A percentile compares a stretch with the other conserved stretches of the same genome.
These are phyloP conservation scores for Diutina mesorugosa DNA, from an alignment of 1,139 yeast genomes.

Conservation along the genomic window DNA sequence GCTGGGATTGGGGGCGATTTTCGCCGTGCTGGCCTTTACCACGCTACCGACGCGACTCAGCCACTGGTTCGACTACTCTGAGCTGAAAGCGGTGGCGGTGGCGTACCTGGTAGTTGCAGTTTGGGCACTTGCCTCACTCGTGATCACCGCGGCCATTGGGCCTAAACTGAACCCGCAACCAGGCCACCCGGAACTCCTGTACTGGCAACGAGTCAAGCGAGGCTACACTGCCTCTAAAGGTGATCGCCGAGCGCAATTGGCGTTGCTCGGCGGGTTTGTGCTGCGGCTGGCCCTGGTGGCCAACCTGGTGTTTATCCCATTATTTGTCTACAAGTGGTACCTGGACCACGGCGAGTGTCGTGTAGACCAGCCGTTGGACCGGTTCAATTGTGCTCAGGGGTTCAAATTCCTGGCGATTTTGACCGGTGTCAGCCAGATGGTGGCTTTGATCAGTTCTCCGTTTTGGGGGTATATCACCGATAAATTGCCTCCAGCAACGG, in stretches of 20 bases:
- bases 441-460: slow-evolving; percentile 48
- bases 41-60: slow-evolving; percentile 33
- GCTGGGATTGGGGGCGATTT: slow-evolving; percentile 59
- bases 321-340: slow-evolving; percentile 47
- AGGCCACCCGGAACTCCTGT: background rate
- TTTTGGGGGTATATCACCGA: slow-evolving; percentile 49
- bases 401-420: slow-evolving; percentile 54
- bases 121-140: slow-evolving; percentile 25
- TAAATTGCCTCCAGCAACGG: slow-evolving; percentile 17
- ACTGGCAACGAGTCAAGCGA: slow-evolving; percentile 17
- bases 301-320: slow-evolving; percentile 50
- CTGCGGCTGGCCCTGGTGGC: slow-evolving; percentile 54
- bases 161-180: slow-evolving; percentile 6
- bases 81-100: slow-evolving; percentile 22
- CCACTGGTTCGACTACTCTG: slow-evolving; percentile 12
- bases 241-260: slow-evolving; percentile 27
- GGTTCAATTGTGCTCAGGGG: slow-evolving; percentile 44
- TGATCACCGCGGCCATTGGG: slow-evolving; percentile 11
- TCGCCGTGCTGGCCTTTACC: slow-evolving; percentile 36
- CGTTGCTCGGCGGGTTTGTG: slow-evolving; percentile 51
- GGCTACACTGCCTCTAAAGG: slow-evolving; percentile 28
- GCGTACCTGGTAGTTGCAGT: slow-evolving; percentile 39
- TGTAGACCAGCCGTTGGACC: slow-evolving; percentile 16
- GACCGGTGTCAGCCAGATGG: slow-evolving; percentile 52
- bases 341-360: slow-evolving; percentile 36